Base-by-base conservation (phyloP, 441 rosid species). In the Biscutella laevigata region DNA sequence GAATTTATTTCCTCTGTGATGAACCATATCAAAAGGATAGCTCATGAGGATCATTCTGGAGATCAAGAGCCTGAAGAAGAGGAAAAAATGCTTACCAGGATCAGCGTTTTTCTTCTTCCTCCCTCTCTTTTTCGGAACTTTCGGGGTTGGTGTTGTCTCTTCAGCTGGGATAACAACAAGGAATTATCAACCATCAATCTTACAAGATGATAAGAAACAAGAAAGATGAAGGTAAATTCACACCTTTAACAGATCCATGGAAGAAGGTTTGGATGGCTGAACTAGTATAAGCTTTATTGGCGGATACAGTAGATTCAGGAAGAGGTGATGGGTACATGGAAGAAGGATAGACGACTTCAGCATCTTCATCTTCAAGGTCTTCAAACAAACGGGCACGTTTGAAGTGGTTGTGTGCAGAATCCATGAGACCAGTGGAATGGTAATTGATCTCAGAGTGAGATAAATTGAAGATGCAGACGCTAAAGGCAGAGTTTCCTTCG, bases 281-380 rank as follows among this genome's bases (percentile, higher is more conserved):
- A 57, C 86, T 47, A 44, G 70, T 19, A 71, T 57, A 76, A 22
- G 76, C 74, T 68, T 76, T 75, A 49, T 59, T 72, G 42, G 62
- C 59, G 5, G 74, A 62, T 65, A 47, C 58, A 36, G 56, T 10
- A 44, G 61, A 58, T 15, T 51, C 73, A 68, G 61, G 61, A 48
- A 61, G 13, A 2, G 72, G 43, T 27, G 55, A 49, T 30, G 61
- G 50, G 67, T 46, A 13, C 3, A 72, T 47, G 2, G 76, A 59
- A 4, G 73, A 61, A 46, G 72, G 47, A 70, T 66, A 69, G 38
- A 72, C 35, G 53, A 67, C 33, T 49, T 77, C 96, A 7, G 74
- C 69, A 42, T 88, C 97, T 52, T 83, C 94, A 17, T 94, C 97
- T 62, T 83, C 96, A 66, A 94, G 80, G 21, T 88, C 95, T 57